A percentile compares a stretch with the other conserved stretches of the same genome.
Evolutionary conservation across 768 basidiomycete species (phyloP).

Genomic region (Zangia roseola): DNA sequence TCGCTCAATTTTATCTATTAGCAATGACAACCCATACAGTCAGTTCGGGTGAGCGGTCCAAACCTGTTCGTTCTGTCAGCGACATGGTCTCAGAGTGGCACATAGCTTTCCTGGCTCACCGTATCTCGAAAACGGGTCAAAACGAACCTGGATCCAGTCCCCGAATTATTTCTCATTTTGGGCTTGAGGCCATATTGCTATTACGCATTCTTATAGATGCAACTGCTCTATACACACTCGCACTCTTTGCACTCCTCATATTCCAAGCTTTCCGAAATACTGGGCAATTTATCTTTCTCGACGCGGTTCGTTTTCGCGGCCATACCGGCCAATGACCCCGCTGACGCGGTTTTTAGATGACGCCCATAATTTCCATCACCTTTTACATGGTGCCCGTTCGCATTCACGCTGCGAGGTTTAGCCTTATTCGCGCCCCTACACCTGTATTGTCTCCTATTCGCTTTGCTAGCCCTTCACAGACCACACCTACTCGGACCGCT

Average conservation of each 20-base stretch:
- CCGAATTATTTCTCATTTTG: constrained; percentile 9
- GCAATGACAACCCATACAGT: constrained; percentile 22
- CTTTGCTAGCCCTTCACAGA: constrained; percentile 17
- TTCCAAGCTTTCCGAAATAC: constrained; percentile 9
- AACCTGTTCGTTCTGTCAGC: not conserved
- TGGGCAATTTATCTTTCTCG: constrained; percentile 14
- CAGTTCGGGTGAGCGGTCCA: constrained; percentile 15
- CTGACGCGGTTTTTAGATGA: constrained; percentile 10
- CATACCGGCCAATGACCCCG: not conserved
- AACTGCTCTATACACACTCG: constrained; percentile 12
- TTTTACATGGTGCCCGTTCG: constrained; percentile 19
- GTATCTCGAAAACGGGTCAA: constrained; percentile 15
- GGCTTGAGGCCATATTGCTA: constrained; percentile 4
- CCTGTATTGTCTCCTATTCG: constrained; percentile 13
- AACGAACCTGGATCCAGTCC: constrained; percentile 1
- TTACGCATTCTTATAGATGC: constrained; percentile 20
- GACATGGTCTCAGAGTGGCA: not conserved
- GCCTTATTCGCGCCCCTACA: not conserved
- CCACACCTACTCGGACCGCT: not conserved
- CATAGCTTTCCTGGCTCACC: constrained; percentile 15
- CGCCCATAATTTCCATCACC: constrained; percentile 21
- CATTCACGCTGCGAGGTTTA: constrained; percentile 14
- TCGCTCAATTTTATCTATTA: constrained; percentile 15
- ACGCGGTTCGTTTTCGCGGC: constrained; percentile 16
- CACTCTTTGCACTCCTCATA: constrained; percentile 11